phyloP scores from a whole-genome alignment of 179 eudicot species.

The Corrigiola litoralis region DNA sequence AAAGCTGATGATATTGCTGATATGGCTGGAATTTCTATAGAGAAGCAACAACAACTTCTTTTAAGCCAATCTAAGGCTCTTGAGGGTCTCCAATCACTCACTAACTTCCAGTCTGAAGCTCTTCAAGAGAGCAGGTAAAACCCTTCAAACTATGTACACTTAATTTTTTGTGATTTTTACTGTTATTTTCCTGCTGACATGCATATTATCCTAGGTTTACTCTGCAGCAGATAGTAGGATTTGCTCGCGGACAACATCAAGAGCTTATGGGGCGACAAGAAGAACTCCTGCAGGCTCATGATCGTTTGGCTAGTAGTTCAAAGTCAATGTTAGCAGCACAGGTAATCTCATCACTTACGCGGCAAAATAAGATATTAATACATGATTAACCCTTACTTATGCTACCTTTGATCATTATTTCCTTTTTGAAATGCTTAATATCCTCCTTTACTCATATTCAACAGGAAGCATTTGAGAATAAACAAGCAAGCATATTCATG shows the following conservation, averaged over 20 bases:
- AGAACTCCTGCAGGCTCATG: slow-evolving; percentile 62
- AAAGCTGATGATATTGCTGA: slow-evolving; percentile 69
- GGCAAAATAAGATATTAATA: neutral
- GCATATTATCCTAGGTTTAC: slow-evolving; percentile 31
- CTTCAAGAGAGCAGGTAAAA: slow-evolving; percentile 89
- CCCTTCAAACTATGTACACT: no score
- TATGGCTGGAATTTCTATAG: slow-evolving; percentile 49
- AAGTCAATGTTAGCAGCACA: slow-evolving; percentile 67
- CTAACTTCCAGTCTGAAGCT: slow-evolving; percentile 56
- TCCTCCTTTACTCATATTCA: neutral
- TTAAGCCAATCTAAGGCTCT: slow-evolving; percentile 58
- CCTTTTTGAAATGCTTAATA: neutral
- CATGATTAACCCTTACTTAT: no score
- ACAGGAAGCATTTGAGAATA: slow-evolving; percentile 73
- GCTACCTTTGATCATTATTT: neutral
- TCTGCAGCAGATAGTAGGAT: slow-evolving; percentile 49
- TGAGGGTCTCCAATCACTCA: slow-evolving; percentile 54
- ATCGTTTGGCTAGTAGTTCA: slow-evolving; percentile 56
- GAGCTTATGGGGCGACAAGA: slow-evolving; percentile 56
- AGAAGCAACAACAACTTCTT: slow-evolving; percentile 63
- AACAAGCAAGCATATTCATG: slow-evolving; percentile 73
- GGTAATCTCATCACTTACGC: slow-evolving; percentile 27
- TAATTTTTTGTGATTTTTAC: neutral
- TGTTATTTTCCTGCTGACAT: neutral
- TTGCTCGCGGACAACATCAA: slow-evolving; percentile 56